Evolutionary conservation across 768 basidiomycete genomes (phyloP).

Genomic region (Trametes cubensis): DNA sequence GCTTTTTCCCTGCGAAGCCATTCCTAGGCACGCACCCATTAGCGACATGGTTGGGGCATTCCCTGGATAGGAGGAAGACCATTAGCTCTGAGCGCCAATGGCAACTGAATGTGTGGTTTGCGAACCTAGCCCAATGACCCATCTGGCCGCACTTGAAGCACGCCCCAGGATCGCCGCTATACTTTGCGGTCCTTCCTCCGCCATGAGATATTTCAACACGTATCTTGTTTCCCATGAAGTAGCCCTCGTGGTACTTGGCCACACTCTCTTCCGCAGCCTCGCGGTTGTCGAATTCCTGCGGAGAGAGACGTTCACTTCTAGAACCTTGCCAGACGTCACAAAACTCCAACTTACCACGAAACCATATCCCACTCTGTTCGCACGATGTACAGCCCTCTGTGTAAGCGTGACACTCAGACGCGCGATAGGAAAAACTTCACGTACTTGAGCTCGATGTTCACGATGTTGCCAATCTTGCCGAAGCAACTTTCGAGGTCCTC

Average conservation of each 20-base stretch:
- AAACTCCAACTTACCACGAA: conserved; percentile 71
- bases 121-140: conserved; percentile 88
- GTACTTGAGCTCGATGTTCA: conserved; percentile 82
- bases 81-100: conserved; percentile 4
- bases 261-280: conserved; percentile 88
- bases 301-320: conserved; percentile 13
- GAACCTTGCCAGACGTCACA: neutral
- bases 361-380: conserved; percentile 76
- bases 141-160: conserved; percentile 86
- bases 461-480: conserved; percentile 78
- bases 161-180: conserved; percentile 81
- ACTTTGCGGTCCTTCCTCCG: conserved; percentile 79
- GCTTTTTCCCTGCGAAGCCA: neutral
- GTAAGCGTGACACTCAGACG: conserved; percentile 16
- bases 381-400: conserved; percentile 25
- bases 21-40: conserved; percentile 47
- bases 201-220: conserved; percentile 86
- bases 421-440: conserved; percentile 33
- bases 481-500: conserved; percentile 87
- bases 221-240: conserved; percentile 92
- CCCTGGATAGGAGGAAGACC: conserved; percentile 46
- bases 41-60: conserved; percentile 63
- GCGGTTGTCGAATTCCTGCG: conserved; percentile 79
- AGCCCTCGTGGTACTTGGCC: conserved; percentile 85
- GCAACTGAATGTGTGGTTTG: conserved; percentile 27